Base-by-base conservation (phyloP, 2,329 filamentous ascomycete genomes). In the Niveomyces coronatus region DNA sequence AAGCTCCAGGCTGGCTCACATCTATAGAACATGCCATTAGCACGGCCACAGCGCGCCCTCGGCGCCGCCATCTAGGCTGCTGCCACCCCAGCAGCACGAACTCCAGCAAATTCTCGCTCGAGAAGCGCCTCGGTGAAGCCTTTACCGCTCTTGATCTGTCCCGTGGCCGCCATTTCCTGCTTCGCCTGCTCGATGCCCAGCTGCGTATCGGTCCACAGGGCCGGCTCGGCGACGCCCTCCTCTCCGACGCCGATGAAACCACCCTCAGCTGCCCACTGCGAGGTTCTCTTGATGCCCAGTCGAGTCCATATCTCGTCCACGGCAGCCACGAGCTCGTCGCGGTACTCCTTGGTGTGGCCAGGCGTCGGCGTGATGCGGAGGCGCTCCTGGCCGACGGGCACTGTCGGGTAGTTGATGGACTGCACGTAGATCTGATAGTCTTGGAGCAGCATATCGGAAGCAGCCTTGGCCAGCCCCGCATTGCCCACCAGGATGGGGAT, bases 361-460 rank as follows among this genome's bases (percentile, higher is more conserved):
- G 91, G 91, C 1, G 91, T 98, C 0, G 91, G 91, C 2, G 91
- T 98, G 60, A 98, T 86, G 48, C 91, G 83, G 40, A 98, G 80
- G 42, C 91, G 81, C 63, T 98, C 91, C 67, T 98, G 88, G n/a
- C 91, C 91, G 6, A 94, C 86, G 3, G 91, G 91, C 3, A 98
- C 91, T 36, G 91, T 98, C 3, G 91, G 91, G 64, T 96, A 96
- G 67, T 98, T 98, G 73, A 98, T 96, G 39, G 86, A 87, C 65
- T 98, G 91, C 18, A 98, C 91, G 57, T 98, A 98, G 56, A 98
- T 95, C 44, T 79, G 76, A 67, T 94, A 84, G 49, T 94, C 82
- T 49, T 83, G 79, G 11, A 98, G 74, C 16, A 98, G 77, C 67
- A 94, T 78, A 57, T 98, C 91, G 17, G 85, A 94, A 7, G 91